Evolutionary conservation across 1,284 basidiomycete species (phyloP).

Genomic region (Melampsora americana): DNA sequence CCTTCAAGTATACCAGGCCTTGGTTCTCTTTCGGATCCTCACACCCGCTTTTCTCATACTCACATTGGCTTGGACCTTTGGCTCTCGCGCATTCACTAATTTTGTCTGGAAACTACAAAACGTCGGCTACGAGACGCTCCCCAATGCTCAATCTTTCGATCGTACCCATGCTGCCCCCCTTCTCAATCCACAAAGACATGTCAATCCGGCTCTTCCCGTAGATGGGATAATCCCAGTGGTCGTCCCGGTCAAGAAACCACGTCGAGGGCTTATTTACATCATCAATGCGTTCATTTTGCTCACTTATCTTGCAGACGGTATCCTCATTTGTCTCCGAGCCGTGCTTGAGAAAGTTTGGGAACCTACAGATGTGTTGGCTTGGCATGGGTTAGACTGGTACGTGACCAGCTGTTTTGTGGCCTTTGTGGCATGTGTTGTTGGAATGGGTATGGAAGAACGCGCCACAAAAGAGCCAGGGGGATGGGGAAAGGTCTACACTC

Average conservation of each 20-base stretch:
- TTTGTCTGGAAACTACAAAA: conserved; percentile 40
- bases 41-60: conserved; percentile 25
- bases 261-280: conserved; percentile 67
- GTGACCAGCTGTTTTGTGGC: conserved; percentile 26
- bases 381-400: conserved; percentile 30
- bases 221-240: conserved; percentile 67
- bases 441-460: conserved; percentile 41
- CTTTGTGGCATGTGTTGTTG: conserved; percentile 24
- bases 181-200: neutral
- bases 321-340: conserved; percentile 65
- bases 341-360: conserved; percentile 66
- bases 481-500: conserved; percentile 40
- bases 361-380: conserved; percentile 17
- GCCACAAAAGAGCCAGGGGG: conserved; percentile 13
- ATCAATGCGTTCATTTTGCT: conserved; percentile 62
- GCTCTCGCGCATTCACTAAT: conserved; percentile 21
- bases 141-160: conserved; percentile 10
- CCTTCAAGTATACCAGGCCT: conserved; percentile 15
- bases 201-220: neutral
- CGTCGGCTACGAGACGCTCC: conserved; percentile 39
- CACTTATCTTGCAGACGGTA: conserved; percentile 50
- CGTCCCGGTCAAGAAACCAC: conserved; percentile 66
- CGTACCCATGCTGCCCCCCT: neutral
- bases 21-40: conserved; percentile 25
- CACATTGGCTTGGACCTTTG: conserved; percentile 30